These are phyloP conservation scores for Wolfiporia cocos DNA, from an alignment of 1,284 basidiomycete species.

Conservation along the genomic window DNA sequence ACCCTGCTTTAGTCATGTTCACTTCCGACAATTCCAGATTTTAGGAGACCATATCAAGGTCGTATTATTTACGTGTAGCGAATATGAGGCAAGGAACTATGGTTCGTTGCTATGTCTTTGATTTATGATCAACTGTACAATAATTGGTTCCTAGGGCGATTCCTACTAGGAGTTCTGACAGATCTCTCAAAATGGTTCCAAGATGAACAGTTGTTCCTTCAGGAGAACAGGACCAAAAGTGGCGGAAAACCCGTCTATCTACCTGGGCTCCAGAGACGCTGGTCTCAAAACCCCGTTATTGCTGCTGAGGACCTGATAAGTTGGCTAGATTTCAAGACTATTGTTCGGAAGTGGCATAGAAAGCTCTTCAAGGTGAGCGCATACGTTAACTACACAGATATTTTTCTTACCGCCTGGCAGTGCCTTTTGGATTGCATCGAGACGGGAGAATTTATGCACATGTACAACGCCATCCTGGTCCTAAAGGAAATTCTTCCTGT, in stretches of 20 bases:
- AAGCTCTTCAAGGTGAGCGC: conserved; percentile 53
- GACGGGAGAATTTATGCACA: conserved; percentile 88
- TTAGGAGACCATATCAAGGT: conserved; percentile 81
- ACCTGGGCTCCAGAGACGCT: conserved; percentile 59
- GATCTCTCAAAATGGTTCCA: conserved; percentile 77
- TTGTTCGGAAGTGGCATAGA: conserved; percentile 80
- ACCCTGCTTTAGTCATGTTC: background rate
- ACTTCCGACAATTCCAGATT: conserved; percentile 47
- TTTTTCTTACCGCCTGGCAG: conserved; percentile 30
- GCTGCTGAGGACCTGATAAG: conserved; percentile 52
- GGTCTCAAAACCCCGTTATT: conserved; percentile 38
- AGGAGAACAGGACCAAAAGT: conserved; percentile 60
- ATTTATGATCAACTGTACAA: conserved; percentile 3
- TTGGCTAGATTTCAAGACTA: conserved; percentile 66
- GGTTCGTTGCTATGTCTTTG: conserved; percentile 38
- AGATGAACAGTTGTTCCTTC: conserved; percentile 58
- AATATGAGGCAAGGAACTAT: conserved; percentile 94
- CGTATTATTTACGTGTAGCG: conserved; percentile 89
- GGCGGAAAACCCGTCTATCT: conserved; percentile 59
- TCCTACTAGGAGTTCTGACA: conserved; percentile 72
- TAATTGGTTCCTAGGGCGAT: conserved; percentile 53
- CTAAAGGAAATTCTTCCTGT: conserved; percentile 85
- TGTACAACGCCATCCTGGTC: conserved; percentile 89
- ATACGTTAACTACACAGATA: too few relatives aligned
- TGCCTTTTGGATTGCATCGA: conserved; percentile 59